Evolutionary conservation across 2,329 filamentous ascomycete genomes (phyloP).

Genomic region (Paraphaeosphaeria minitans): DNA sequence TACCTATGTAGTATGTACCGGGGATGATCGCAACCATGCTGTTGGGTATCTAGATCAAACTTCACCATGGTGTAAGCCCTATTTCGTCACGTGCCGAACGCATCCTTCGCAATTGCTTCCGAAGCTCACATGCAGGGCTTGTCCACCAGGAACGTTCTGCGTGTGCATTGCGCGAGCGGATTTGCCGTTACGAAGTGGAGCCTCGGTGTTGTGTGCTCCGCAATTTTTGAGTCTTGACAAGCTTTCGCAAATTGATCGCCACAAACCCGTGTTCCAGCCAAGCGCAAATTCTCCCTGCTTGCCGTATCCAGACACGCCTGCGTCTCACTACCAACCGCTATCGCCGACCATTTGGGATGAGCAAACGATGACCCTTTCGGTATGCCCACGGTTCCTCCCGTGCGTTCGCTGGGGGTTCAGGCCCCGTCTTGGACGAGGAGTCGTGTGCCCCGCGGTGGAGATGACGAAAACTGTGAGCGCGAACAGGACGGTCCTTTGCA

Average conservation of each 20-base stretch:
- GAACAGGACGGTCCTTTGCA: neutral
- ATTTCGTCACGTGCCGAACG: neutral
- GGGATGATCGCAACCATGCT: neutral
- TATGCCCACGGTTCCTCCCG: slow-evolving; percentile 1
- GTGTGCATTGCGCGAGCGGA: neutral
- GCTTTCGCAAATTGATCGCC: neutral
- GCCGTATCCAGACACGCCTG: neutral
- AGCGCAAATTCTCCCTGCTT: neutral
- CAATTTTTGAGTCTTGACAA: neutral
- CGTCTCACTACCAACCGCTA: neutral
- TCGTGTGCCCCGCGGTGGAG: neutral
- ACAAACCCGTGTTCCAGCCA: neutral
- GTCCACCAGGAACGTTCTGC: neutral
- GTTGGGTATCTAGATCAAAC: neutral
- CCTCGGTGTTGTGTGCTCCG: slow-evolving; percentile 1
- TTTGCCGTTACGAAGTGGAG: neutral
- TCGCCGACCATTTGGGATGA: neutral
- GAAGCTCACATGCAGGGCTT: neutral
- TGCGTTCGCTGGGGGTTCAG: neutral
- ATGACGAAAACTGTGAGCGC: neutral
- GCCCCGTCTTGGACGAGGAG: neutral
- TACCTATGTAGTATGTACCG: too few relatives aligned
- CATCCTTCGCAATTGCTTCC: neutral
- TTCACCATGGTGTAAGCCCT: neutral
- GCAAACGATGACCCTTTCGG: neutral